phyloP scores from a whole-genome alignment of 331 rosid genomes.

The Quercus tomentella region DNA sequence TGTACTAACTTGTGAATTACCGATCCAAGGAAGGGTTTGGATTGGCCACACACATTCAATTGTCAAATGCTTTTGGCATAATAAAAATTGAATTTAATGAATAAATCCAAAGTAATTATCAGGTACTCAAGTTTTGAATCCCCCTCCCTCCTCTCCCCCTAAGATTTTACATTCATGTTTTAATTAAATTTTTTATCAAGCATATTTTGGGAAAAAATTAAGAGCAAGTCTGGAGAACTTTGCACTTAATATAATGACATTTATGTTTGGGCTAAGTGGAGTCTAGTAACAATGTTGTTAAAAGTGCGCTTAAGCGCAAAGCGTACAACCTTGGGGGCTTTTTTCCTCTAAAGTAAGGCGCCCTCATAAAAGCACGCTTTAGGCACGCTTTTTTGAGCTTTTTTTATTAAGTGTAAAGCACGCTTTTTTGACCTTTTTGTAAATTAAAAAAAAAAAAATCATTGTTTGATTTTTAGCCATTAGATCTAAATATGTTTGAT shows the following conservation, averaged over 20 bases:
- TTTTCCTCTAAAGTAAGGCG: no score
- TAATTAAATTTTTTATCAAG: not conserved
- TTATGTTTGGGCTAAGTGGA: no score
- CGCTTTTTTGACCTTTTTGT: no score
- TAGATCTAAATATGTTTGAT: no score
- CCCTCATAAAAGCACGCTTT: no score
- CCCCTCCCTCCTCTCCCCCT: not conserved
- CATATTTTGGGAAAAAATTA: not conserved
- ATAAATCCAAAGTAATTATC: not conserved
- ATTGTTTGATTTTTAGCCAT: no score
- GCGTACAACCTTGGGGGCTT: no score
- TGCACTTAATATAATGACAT: not conserved
- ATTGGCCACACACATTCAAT: not conserved
- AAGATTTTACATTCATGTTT: not conserved
- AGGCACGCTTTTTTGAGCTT: no score
- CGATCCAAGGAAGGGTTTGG: not conserved
- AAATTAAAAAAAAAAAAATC: no score
- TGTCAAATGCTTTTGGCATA: not conserved
- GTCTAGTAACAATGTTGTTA: no score
- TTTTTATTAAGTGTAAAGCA: no score
- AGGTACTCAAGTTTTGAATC: not conserved
- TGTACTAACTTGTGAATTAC: not conserved
- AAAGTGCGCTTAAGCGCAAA: no score
- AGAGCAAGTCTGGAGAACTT: not conserved
- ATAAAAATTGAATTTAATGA: not conserved